Base-by-base conservation (phyloP, 176 grass and related monocot genomes). In the Coix lacrymajobi region DNA sequence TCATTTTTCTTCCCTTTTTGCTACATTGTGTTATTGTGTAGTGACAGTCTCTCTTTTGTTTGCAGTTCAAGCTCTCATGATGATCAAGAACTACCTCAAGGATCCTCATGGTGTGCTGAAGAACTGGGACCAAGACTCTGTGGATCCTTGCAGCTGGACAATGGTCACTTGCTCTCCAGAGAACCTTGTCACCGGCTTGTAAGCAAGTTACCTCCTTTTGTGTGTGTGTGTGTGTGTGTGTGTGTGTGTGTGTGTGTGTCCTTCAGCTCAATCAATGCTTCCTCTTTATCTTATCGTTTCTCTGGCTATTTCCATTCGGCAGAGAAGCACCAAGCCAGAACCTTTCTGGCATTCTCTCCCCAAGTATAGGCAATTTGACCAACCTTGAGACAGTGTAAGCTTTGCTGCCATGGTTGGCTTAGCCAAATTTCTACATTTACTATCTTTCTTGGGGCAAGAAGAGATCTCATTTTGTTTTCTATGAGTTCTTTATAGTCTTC, bases 61-160 rank as follows among this genome's bases (percentile, higher is more conserved):
- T 85, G 46, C 81, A 97, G 94, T 97, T 73, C 91, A 90, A 94
- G 94, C 94, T 76, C 79, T 97, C 64, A 97, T 97, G 91, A 81
- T 75, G 71, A 90, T 97, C 76, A 97, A 97, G 63, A 86, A 78
- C 34, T 92, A 64, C 51, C 82, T 97, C 31, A 97, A 90, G 61
- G 94, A 97, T 45, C 94, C 94, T 20, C 91, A 93, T 65, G 89
- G 91, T 32, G 87, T 79, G 66, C 80, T 97, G 45, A 85, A 94
- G 71, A 97, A 97, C 82, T 97, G 94, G 94, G 94, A 97, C 77
- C 85, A 92, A 83, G 89, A 97, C 77, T 87, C 94, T 28, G 94
- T 97, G 4, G 94, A 97, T 94, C 94, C 94, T 85, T 97, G 94
- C 81, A 94, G 89, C 87, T 97, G 94, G 94, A 91, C 91, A 29